These are phyloP conservation scores for Podila horticola DNA, from an alignment of 192 early-diverging fungal species.

Conservation along the genomic window DNA sequence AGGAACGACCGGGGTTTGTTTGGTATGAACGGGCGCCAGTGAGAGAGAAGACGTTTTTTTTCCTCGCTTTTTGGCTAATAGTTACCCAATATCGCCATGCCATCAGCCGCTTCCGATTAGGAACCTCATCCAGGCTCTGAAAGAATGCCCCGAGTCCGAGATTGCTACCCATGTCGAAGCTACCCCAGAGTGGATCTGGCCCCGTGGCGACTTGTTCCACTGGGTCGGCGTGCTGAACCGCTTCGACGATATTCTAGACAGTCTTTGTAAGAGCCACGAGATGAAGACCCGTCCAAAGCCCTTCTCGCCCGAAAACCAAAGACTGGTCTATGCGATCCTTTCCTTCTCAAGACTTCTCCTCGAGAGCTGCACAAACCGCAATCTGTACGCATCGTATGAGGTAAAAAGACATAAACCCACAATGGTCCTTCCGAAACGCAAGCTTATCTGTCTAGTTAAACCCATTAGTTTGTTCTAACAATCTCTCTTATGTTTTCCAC, in stretches of 20 bases:
- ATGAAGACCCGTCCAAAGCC: conserved; percentile 70
- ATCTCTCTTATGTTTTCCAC: not conserved
- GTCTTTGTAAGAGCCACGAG: conserved; percentile 69
- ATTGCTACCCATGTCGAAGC: conserved; percentile 64
- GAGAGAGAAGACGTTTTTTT: not conserved
- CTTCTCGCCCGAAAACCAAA: conserved; percentile 66
- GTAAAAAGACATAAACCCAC: conserved; percentile 54
- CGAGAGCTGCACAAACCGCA: conserved; percentile 96
- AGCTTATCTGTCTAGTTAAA: not conserved
- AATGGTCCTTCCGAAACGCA: not conserved
- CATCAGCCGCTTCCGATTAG: conserved; percentile 65
- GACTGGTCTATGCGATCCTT: conserved; percentile 73
- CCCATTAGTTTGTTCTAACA: conserved; percentile 1
- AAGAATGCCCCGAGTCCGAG: conserved; percentile 61
- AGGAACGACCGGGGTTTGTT: not conserved
- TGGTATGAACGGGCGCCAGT: not conserved
- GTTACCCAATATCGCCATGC: not conserved
- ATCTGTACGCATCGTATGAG: conserved; percentile 92
- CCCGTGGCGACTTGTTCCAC: conserved; percentile 93
- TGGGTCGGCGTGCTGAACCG: conserved; percentile 96
- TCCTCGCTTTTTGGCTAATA: not conserved
- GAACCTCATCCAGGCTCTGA: conserved; percentile 61
- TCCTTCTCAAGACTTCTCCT: conserved; percentile 83
- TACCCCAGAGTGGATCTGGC: conserved; percentile 77
- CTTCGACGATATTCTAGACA: conserved; percentile 85